Percentiles rank a stretch among this genome's conserved stretches.
Evolutionary conservation across 345 rosid genomes (phyloP).

Genomic region (Eucalyptus grandis): DNA sequence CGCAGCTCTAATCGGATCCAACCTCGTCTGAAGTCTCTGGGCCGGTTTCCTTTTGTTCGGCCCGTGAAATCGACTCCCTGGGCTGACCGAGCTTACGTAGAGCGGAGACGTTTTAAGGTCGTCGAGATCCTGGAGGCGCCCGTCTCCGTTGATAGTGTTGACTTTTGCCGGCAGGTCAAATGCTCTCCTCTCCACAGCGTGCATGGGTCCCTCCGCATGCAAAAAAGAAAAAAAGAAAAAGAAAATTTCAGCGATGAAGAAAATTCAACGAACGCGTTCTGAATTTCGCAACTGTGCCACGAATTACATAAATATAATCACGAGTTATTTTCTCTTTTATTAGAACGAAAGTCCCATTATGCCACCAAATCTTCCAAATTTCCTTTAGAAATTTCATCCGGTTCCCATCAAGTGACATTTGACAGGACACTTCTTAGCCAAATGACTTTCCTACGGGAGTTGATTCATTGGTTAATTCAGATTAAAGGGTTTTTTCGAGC

Average conservation of each 20-base stretch:
- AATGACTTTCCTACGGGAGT: background rate
- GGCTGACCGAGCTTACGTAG: background rate
- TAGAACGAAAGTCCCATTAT: too few relatives aligned
- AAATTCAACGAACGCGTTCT: background rate
- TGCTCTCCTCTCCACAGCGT: background rate
- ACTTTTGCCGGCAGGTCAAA: background rate
- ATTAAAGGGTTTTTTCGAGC: background rate
- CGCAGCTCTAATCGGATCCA: background rate
- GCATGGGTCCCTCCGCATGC: background rate
- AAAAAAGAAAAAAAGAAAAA: too few relatives aligned
- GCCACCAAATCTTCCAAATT: background rate
- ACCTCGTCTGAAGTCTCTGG: background rate
- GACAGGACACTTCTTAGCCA: background rate
- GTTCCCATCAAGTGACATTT: background rate
- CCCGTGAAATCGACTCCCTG: background rate
- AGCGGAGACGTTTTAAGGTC: background rate
- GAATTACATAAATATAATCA: background rate
- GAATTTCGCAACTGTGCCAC: background rate
- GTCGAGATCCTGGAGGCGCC: background rate
- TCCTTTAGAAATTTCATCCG: background rate
- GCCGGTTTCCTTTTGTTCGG: background rate
- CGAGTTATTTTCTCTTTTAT: background rate
- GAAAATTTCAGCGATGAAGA: background rate
- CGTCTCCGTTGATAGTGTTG: background rate
- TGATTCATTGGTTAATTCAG: background rate